phyloP scores from a whole-genome alignment of 1,284 basidiomycete species.

The Cryptococcus sp. region DNA sequence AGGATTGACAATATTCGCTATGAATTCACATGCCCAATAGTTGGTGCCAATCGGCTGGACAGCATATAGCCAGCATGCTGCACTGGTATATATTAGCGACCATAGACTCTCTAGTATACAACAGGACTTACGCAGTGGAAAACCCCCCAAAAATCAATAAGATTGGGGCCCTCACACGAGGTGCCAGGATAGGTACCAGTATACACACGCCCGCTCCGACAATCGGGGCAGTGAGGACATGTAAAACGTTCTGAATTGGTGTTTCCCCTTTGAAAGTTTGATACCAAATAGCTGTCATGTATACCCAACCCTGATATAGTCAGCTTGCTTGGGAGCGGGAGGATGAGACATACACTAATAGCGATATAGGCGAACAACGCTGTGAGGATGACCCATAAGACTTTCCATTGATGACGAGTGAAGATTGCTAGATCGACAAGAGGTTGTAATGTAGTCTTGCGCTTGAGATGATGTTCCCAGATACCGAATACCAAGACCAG shows the following conservation, averaged over 20 bases:
- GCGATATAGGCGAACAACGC: constrained; percentile 15
- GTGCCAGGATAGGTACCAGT: constrained; percentile 18
- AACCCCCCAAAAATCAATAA: constrained; percentile 26
- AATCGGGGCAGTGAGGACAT: constrained; percentile 23
- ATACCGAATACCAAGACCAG: constrained; percentile 31
- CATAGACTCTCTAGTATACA: constrained; percentile 3
- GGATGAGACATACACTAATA: constrained; percentile 6
- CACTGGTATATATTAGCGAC: constrained; percentile 4
- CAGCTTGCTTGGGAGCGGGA: neutral
- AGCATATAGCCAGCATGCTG: constrained; percentile 29
- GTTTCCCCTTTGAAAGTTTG: constrained; percentile 16
- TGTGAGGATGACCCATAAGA: constrained; percentile 11
- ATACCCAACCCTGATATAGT: constrained; percentile 9
- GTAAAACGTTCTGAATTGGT: constrained; percentile 17
- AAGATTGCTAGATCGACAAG: constrained; percentile 21
- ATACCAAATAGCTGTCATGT: constrained; percentile 18
- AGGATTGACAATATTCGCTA: constrained; percentile 25
- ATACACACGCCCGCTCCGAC: constrained; percentile 26
- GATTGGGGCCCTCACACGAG: constrained; percentile 20
- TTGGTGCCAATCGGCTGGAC: constrained; percentile 16
- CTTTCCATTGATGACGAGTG: constrained; percentile 5
- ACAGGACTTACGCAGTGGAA: constrained; percentile 8
- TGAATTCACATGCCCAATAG: constrained; percentile 36
- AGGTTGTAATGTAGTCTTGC: constrained; percentile 19
- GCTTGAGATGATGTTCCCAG: constrained; percentile 24